Base-by-base conservation (phyloP, 768 basidiomycete genomes). In the Mycena crocata region DNA sequence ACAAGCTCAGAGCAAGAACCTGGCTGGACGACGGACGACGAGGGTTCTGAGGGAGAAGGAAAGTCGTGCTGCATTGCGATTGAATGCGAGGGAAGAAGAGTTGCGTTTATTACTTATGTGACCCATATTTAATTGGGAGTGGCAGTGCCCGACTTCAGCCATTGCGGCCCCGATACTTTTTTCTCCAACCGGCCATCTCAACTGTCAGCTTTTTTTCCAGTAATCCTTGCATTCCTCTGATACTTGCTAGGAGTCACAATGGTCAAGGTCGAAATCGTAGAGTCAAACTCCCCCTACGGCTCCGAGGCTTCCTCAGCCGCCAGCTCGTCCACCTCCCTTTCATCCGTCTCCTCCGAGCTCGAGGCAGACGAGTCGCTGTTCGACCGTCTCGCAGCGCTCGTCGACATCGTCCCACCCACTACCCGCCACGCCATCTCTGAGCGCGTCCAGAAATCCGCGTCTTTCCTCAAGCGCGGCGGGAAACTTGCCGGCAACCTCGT, bases 231-330 rank as follows among this genome's bases (percentile, higher is more conserved):
- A n/a, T n/a, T n/a, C n/a, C n/a, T n/a, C n/a, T n/a, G n/a, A n/a
- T n/a, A n/a, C n/a, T n/a, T n/a, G n/a, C n/a, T n/a, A n/a, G n/a
- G n/a, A 65, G 67, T 79, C 72, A 96, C n/a, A n/a, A n/a, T 96
- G 95, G 96, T 98, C 87, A 95, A 95, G 73, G 93, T 98, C 72
- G 89, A 95, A 81, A 93, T 93, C 75, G 90, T 93, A 69, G 90
- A 93, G 69, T 91, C 92, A 73, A 92, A 92, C 69, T 93, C 91
- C 1, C 93, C 92, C 54, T 95, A 96, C 75, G 84, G 86, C 42
- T 91, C 93, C 49, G 78, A 90, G 45, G 86, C 92, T 7, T 92
- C 92, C 2, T 93, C 93, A 7, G 88, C 89, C 72, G 89, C 90
- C 0, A 87, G 85, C 57, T 91, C 87, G 50, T 86, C 90, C 19